Conservation (phyloP, 352 stramenopile species). For the Nothophytophthora sp. region DNA sequence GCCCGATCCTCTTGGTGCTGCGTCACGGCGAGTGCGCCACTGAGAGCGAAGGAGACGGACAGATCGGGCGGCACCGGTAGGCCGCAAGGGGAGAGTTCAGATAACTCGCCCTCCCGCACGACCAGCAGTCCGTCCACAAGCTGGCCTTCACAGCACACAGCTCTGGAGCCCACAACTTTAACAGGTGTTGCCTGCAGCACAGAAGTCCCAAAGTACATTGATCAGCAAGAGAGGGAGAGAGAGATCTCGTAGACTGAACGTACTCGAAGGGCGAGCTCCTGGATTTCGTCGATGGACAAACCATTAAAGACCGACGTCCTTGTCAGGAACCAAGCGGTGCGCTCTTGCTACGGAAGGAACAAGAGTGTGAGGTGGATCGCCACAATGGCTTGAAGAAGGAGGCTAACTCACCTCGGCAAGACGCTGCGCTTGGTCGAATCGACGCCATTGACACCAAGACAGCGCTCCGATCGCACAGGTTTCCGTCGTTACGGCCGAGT, state of each 20-base stretch:
- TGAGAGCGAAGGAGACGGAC: conserved; percentile 50
- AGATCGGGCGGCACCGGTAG: conserved; percentile 43
- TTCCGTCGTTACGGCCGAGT: conserved; percentile 27
- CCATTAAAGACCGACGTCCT: conserved; percentile 41
- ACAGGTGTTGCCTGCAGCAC: conserved; percentile 26
- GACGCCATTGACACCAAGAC: conserved; percentile 31
- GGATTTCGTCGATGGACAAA: conserved; percentile 31
- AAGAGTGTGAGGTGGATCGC: not conserved
- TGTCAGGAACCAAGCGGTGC: conserved; percentile 35
- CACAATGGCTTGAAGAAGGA: not conserved
- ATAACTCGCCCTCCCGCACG: conserved; percentile 52
- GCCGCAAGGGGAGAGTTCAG: conserved; percentile 40
- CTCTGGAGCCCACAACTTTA: conserved; percentile 56
- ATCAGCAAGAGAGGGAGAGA: no score
- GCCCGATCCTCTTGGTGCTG: conserved; percentile 13
- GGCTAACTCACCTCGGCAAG: conserved; percentile 23
- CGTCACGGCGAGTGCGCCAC: conserved; percentile 37
- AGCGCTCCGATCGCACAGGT: conserved; percentile 27
- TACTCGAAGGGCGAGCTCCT: conserved; percentile 28
- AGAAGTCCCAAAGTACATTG: not conserved
- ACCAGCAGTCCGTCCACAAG: conserved; percentile 54
- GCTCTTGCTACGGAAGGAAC: conserved; percentile 22
- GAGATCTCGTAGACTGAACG: conserved; percentile 2
- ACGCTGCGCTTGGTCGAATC: conserved; percentile 30
- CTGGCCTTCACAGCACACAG: conserved; percentile 57